Evolutionary conservation across 2,329 filamentous ascomycete genomes (phyloP), one percentile per base, ranked within the genome.

Genomic region (Cladosporium sp.): DNA sequence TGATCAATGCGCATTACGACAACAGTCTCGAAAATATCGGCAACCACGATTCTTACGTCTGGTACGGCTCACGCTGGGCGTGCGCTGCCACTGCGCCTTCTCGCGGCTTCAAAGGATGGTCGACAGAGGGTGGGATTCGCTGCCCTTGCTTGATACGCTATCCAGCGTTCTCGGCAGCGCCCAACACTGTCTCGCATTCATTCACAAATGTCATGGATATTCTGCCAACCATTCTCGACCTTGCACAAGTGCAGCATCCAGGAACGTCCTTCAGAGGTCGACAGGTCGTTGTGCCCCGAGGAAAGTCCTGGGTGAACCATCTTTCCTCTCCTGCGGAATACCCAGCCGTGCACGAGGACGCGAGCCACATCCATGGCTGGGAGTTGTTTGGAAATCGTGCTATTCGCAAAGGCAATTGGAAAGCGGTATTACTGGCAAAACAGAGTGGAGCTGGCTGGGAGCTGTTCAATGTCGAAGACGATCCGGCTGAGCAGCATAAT

Each of bases 1-100:
- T 50, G 6, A 73, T 74, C 37, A 65, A 70, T 37, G 66, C 72
- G 50, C 73, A 74, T 59, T 74, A 74, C 59, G 68, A 75, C 59
- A 75, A 75, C 51, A 68, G 63, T n/a, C 64, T 71, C 17, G 71
- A 72, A 3, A 74, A 75, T 58, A 68, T 74, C 42, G 73, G 73
- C 4, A 58, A 60, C 5, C 61, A 57, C n/a, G 68, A 75, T 58
- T 70, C 66, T 6, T 75, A 68, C 56, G 63, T 72, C 3, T 75
- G 73, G 73, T 75, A 73, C 49, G 72, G 73, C 2, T 65, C 71
- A 1, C 68, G 66, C 1, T 75, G 73, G 73, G 47, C 47, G 5
- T 36, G 30, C 30, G 47, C 47, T 36, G 30, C 47, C 9, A 51
- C 34, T 1, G 47, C 47, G 17, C 47, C 47, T 19, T 51, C 47